These are phyloP conservation scores for Ophiostoma australiae DNA, from an alignment of 2,329 filamentous ascomycete genomes.

Conservation along the genomic window DNA sequence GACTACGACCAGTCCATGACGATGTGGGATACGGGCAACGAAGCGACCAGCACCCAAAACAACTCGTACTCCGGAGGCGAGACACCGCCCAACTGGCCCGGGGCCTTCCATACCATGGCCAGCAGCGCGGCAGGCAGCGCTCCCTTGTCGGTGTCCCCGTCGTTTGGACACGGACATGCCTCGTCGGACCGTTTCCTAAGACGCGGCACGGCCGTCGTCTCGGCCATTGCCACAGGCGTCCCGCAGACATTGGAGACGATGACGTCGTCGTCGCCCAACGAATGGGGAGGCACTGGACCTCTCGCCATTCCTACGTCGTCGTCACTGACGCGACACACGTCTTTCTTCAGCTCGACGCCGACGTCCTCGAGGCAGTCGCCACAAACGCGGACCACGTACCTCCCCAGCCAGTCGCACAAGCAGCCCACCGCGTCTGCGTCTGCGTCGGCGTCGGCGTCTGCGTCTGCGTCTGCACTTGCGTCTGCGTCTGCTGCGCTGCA, in stretches of 20 bases:
- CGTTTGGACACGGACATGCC: conserved; percentile 36
- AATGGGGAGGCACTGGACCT: conserved; percentile 26
- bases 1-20: conserved; percentile 51
- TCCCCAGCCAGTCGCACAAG: conserved; percentile 16
- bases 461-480: background rate
- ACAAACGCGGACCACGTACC: conserved; percentile 12
- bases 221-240: conserved; percentile 53
- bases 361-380: conserved; percentile 23
- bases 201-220: conserved; percentile 51
- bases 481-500: background rate
- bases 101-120: background rate
- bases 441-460: background rate
- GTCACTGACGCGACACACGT: conserved; percentile 18
- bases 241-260: conserved; percentile 42
- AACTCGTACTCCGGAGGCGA: conserved; percentile 59
- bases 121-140: conserved; percentile 29
- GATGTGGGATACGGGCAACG: conserved; percentile 40
- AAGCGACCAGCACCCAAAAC: background rate
- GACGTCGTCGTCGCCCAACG: conserved; percentile 41
- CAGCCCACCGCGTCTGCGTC: background rate
- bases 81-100: conserved; percentile 50
- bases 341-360: conserved; percentile 16
- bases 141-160: conserved; percentile 38
- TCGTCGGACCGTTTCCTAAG: conserved; percentile 47
- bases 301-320: conserved; percentile 12